Percentiles rank a stretch among this genome's conserved stretches.
Evolutionary conservation across 2,329 filamentous ascomycete genomes (phyloP).

Genomic region (Diplodia seriata): DNA sequence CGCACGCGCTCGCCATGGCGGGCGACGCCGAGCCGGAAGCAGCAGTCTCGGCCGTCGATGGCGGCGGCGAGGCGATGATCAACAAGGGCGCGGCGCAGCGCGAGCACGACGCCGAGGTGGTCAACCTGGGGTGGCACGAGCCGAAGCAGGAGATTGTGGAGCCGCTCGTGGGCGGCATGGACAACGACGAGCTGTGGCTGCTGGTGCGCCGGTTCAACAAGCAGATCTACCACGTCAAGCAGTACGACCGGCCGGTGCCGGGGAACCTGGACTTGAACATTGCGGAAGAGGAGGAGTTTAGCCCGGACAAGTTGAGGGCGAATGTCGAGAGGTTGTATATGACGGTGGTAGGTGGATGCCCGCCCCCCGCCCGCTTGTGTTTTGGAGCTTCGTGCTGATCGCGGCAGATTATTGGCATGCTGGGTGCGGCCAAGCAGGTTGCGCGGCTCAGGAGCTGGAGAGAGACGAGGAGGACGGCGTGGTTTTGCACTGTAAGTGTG

Average conservation of each 20-base stretch:
- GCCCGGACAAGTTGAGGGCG: constrained; percentile 79
- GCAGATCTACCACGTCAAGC: constrained; percentile 76
- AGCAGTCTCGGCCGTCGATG: constrained; percentile 14
- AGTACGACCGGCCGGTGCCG: constrained; percentile 64
- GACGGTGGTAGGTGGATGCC: constrained; percentile 60
- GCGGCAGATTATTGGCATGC: constrained; percentile 62
- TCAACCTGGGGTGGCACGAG: constrained; percentile 74
- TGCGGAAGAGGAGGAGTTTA: constrained; percentile 83
- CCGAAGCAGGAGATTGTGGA: constrained; percentile 61
- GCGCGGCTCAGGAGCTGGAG: constrained; percentile 80
- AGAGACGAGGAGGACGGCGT: constrained; percentile 71
- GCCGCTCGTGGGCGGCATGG: constrained; percentile 70
- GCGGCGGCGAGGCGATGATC: no score
- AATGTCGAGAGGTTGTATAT: constrained; percentile 84
- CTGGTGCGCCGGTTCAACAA: constrained; percentile 77
- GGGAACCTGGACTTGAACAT: constrained; percentile 80
- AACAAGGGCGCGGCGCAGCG: constrained; percentile 55
- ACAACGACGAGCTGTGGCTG: constrained; percentile 77
- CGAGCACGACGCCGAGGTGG: constrained; percentile 60
- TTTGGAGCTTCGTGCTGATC: constrained; percentile 37
- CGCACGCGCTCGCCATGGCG: constrained; percentile 56
- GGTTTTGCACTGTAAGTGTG: constrained; percentile 63
- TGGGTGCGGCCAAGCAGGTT: constrained; percentile 75
- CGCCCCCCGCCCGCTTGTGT: not conserved
- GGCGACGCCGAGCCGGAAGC: constrained; percentile 47